Base-by-base conservation (phyloP, 1,284 basidiomycete species). In the Cutaneotrichosporon dermatis region DNA sequence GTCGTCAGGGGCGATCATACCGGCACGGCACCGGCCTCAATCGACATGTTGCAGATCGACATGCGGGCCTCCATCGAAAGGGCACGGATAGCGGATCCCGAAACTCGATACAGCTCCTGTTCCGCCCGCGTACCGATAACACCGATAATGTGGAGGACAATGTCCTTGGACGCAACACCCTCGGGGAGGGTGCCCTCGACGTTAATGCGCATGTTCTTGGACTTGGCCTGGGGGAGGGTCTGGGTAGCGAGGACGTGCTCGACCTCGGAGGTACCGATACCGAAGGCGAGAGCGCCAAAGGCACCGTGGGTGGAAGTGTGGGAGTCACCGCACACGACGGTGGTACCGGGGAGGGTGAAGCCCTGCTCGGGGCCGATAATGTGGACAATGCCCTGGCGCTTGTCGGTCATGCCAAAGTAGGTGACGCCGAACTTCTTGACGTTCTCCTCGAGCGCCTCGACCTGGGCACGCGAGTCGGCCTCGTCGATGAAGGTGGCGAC, bases 11-110 rank as follows among this genome's bases (percentile, higher is more conserved):
- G 92, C 93, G 64, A 97, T 85, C 91, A 97, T 93, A 59, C 93
- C 93, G 6, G 92, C 92, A 70, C 93, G 86, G 93, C 94, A 73
- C 93, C 93, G 61, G 87, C 94, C 79, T 97, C 93, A 75, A 97
- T 96, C 64, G 90, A 92, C 93, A 97, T 97, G 81, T 97, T 97
- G 80, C 92, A 96, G 67, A 92, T 91, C 68, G 90, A 93, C 92
- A 96, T 96, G 54, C 92, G 86, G 43, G 89, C 91, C 76, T 97
- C 93, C 91, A 96, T 94, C 71, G 88, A 91, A 73, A 96, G 88
- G 12, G 83, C 84, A 60, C 92, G 89, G 79, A 97, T 91, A 56
- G 93, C 90, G 2, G 89, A 89, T 7, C 93, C 93, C 53, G 92
- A 88, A 89, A 97, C 79, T 97, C 93, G 74, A 97, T 93, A 64